Percentiles rank a stretch among this genome's conserved stretches.
Conservation (phyloP, 2,329 filamentous ascomycete genomes). For the Diaporthe helianthi region DNA sequence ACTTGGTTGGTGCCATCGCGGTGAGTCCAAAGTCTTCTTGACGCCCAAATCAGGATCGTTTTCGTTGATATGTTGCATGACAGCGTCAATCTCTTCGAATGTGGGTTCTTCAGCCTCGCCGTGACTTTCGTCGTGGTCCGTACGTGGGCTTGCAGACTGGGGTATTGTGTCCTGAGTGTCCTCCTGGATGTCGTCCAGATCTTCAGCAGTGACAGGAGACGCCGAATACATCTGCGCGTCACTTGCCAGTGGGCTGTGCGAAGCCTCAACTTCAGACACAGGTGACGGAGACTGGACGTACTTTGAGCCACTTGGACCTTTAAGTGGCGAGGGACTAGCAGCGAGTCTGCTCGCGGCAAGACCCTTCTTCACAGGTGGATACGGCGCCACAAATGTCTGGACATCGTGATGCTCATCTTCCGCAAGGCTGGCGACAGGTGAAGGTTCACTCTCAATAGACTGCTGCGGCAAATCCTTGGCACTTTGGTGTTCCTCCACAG, state of each 20-base stretch:
- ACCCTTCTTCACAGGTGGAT: conserved; percentile 39
- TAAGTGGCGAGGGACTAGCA: conserved; percentile 43
- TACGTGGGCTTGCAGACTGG: conserved; percentile 43
- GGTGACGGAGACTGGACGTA: conserved; percentile 50
- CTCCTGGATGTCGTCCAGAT: conserved; percentile 45
- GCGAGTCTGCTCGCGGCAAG: conserved; percentile 45
- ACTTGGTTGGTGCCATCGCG: conserved; percentile 55
- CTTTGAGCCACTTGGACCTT: conserved; percentile 55
- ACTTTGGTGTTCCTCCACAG: conserved; percentile 15
- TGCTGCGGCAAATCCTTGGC: conserved; percentile 35
- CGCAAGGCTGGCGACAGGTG: conserved; percentile 22
- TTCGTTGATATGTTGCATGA: conserved; percentile 86
- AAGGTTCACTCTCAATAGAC: conserved; percentile 43
- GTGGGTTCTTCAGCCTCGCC: conserved; percentile 50
- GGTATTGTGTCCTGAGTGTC: conserved; percentile 43
- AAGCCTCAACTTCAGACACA: conserved; percentile 36
- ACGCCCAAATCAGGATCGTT: conserved; percentile 77
- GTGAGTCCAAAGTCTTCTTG: conserved; percentile 63
- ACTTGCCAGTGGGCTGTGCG: conserved; percentile 25
- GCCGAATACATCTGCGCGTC: conserved; percentile 35
- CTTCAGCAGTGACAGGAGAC: conserved; percentile 39
- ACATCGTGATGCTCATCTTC: conserved; percentile 8
- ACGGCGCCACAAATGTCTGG: conserved; percentile 26
- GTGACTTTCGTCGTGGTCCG: conserved; percentile 36
- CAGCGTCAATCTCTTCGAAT: conserved; percentile 87